Evolutionary conservation across 1,284 basidiomycete genomes (phyloP).

Genomic region (Testicularia cyperi): DNA sequence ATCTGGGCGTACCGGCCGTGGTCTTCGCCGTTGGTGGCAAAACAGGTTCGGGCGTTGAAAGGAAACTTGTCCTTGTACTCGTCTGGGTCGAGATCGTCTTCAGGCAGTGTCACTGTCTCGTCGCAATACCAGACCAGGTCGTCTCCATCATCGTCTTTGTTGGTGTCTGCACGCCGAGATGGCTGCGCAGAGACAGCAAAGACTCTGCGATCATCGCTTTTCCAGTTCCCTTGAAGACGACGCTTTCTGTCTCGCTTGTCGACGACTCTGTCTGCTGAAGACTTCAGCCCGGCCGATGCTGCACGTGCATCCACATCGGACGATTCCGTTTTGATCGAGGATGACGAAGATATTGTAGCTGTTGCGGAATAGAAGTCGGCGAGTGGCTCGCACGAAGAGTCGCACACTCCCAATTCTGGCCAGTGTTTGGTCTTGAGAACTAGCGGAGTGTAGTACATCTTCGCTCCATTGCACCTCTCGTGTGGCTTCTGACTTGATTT

Average conservation of each 20-base stretch:
- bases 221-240: no score
- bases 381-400: slow-evolving; percentile 1
- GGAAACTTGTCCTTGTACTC: slow-evolving; percentile 1
- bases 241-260: no score
- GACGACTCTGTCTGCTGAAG: no score
- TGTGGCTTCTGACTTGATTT: background rate
- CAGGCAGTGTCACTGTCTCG: background rate
- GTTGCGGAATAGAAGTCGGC: no score
- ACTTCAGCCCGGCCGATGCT: no score
- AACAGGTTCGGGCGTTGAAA: slow-evolving; percentile 1
- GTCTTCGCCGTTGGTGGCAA: background rate
- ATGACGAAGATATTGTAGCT: no score
- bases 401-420: background rate
- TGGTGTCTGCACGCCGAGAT: no score
- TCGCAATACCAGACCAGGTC: background rate
- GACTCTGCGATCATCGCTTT: no score
- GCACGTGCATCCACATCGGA: no score
- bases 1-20: background rate
- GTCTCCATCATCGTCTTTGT: background rate
- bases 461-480: background rate
- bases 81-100: slow-evolving; percentile 1
- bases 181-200: no score
- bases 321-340: no score
- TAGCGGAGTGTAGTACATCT: slow-evolving; percentile 3
- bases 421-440: background rate